Base-by-base conservation (phyloP, 257 asterid species). In the Asclepias syriaca region DNA sequence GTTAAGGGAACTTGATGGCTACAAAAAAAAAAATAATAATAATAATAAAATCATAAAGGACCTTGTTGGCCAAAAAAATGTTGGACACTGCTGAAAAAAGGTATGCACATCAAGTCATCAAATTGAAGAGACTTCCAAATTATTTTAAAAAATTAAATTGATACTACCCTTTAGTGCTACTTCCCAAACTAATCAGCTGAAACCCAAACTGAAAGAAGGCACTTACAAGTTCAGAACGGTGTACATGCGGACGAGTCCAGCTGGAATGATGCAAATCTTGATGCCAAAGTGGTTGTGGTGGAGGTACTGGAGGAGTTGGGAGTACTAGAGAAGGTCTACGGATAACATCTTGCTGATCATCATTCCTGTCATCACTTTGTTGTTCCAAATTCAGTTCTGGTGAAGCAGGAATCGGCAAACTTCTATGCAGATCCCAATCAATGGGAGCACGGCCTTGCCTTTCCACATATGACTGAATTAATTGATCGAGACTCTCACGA, bases 251-350 rank as follows among this genome's bases (percentile, higher is more conserved):
- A 63, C 97, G 99, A 50, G 93, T 73, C 98, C 96, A 95, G 67
- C 89, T 81, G 59, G 99, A 75, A 72, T 89, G 93, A 77, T 85
- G 94, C 79, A 90, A 80, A 71, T 77, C 92, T 77, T 85, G 97
- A 80, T 92, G 97, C 96, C 98, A 86, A 78, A 86, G 89, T 63
- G 98, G 98, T 70, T 77, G 96, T 48, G 99, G 90, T 16, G 98
- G 97, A 37, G 96, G 98, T 65, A 83, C 87, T 21, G 94, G 98
- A 77, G 97, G 95, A 71, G 95, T 78, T 22, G 96, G 97, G 78
- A 89, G 81, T 54, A 84, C 89, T 59, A 83, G 55, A 40, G 97
- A 72, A 70, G 97, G 92, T 79, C 95, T 84, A 40, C 84, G 84
- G 68, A 74, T 77, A 74, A 75, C 84, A 80, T 84, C 88, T 72